These are phyloP conservation scores for Eurotiales sp. DNA, from an alignment of 2,329 filamentous ascomycete genomes.

Conservation along the genomic window DNA sequence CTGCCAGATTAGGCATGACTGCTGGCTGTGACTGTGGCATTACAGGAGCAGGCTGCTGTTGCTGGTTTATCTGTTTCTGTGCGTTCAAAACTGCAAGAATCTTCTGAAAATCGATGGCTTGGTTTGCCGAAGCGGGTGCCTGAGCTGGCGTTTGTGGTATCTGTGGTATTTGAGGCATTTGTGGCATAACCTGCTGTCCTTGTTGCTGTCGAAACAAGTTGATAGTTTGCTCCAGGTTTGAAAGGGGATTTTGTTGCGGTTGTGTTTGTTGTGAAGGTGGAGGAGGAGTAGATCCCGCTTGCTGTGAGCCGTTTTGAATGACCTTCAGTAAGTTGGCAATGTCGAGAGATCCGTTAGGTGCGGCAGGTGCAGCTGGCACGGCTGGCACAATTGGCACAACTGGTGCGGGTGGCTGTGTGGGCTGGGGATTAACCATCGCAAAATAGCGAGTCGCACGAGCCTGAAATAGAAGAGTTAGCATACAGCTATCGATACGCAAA, in stretches of 20 bases:
- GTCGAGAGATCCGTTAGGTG: constrained; percentile 28
- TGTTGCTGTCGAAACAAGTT: constrained; percentile 37
- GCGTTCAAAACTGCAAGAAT: constrained; percentile 38
- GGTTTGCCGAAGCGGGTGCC: constrained; percentile 20
- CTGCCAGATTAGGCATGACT: constrained; percentile 32
- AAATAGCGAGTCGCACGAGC: constrained; percentile 42
- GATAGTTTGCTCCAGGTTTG: constrained; percentile 35
- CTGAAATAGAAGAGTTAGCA: constrained; percentile 21
- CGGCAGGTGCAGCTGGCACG: constrained; percentile 9
- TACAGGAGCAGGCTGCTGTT: constrained; percentile 23
- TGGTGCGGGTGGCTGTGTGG: constrained; percentile 17
- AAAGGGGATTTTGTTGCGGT: constrained; percentile 23
- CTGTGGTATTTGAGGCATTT: constrained; percentile 23
- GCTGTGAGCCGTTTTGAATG: constrained; percentile 32
- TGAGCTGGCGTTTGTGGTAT: constrained; percentile 24
- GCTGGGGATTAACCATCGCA: constrained; percentile 31
- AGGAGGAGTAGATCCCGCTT: constrained; percentile 28
- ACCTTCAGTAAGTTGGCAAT: constrained; percentile 40
- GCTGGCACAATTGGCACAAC: constrained; percentile 17
- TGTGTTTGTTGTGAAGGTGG: constrained; percentile 24
- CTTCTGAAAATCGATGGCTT: constrained; percentile 34
- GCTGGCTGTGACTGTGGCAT: constrained; percentile 24
- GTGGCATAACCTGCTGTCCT: constrained; percentile 23
- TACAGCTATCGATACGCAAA: not conserved
- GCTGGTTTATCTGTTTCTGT: constrained; percentile 28